phyloP scores from a whole-genome alignment of 495 filamentous ascomycete genomes.

The Penicillium subrubescens region DNA sequence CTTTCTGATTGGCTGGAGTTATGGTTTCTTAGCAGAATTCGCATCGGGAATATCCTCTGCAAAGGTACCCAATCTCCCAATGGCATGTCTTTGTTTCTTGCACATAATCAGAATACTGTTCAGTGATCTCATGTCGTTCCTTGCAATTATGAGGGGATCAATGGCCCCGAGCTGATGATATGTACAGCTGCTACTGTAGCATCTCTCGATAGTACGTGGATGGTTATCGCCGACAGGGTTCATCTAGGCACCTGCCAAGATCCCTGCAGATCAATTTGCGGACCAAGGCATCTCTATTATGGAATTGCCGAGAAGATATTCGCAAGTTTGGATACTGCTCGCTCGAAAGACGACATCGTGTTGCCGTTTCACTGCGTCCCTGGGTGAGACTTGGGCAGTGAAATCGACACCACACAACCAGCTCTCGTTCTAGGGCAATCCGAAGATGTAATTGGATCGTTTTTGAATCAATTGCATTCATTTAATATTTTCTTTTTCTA shows the following conservation, averaged over 20 bases:
- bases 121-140: neutral
- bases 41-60: neutral
- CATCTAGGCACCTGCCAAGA: neutral
- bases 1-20: neutral
- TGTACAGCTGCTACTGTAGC: neutral
- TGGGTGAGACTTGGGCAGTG: neutral
- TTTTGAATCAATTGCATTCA: neutral
- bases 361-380: neutral
- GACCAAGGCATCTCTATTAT: neutral
- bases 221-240: neutral
- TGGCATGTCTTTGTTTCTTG: neutral
- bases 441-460: neutral
- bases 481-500: neutral
- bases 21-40: neutral
- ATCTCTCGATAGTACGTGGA: neutral
- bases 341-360: neutral
- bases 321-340: neutral
- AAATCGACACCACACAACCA: neutral
- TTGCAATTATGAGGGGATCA: neutral
- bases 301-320: neutral
- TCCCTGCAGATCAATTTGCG: neutral
- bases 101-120: no score
- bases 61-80: neutral
- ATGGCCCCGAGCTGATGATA: neutral
- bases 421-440: no score